These are phyloP conservation scores for Viridothelium virens DNA, from an alignment of 495 filamentous ascomycete species.

Conservation along the genomic window DNA sequence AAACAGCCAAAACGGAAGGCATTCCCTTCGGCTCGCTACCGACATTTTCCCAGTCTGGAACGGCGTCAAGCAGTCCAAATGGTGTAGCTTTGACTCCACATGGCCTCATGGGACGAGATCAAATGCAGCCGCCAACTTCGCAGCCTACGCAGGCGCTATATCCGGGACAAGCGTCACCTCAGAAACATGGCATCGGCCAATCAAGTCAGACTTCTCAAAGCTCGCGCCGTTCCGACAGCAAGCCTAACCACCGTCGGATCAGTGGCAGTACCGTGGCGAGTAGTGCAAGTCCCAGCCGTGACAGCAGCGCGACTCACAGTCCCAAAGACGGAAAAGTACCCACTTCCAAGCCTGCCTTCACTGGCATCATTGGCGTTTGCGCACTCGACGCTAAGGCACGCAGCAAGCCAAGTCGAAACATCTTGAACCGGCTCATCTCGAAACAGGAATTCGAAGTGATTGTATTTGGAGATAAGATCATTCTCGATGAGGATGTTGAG, in stretches of 20 bases:
- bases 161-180: neutral
- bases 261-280: constrained; percentile 70
- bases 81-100: constrained; percentile 29
- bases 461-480: constrained; percentile 97
- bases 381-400: constrained; percentile 92
- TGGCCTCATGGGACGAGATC: constrained; percentile 6
- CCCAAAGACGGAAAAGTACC: constrained; percentile 43
- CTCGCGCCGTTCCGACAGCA: constrained; percentile 51
- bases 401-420: constrained; percentile 92
- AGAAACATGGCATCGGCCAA: constrained; percentile 1
- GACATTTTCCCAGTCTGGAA: constrained; percentile 47
- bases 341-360: constrained; percentile 36
- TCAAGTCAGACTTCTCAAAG: constrained; percentile 14
- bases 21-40: neutral
- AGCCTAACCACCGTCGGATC: constrained; percentile 62
- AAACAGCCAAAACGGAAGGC: constrained; percentile 20
- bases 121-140: constrained; percentile 5
- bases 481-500: constrained; percentile 77
- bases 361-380: constrained; percentile 80
- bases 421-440: constrained; percentile 80
- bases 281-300: constrained; percentile 49
- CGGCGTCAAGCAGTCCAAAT: constrained; percentile 36
- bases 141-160: neutral
- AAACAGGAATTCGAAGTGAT: constrained; percentile 84
- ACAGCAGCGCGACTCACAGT: constrained; percentile 40